Evolutionary conservation across 2,329 filamentous ascomycete genomes (phyloP).

Genomic region (Beauveria caledonica): DNA sequence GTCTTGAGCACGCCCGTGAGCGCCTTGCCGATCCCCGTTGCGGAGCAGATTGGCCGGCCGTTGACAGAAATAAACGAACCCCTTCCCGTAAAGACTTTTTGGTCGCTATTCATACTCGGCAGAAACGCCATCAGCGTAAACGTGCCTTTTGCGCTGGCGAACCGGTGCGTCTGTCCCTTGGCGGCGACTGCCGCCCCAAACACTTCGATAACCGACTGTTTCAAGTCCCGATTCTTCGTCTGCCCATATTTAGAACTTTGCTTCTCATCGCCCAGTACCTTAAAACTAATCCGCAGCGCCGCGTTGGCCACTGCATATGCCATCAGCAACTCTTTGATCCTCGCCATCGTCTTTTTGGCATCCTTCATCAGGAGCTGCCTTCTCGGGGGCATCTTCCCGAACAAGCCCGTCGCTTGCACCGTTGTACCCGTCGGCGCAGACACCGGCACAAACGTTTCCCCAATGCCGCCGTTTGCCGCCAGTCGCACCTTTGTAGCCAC

Average conservation of each 20-base stretch:
- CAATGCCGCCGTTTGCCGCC: slow-evolving; percentile 24
- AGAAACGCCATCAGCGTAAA: slow-evolving; percentile 49
- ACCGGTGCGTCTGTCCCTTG: slow-evolving; percentile 37
- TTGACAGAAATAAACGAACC: slow-evolving; percentile 61
- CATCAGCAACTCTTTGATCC: slow-evolving; percentile 52
- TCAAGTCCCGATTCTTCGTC: slow-evolving; percentile 36
- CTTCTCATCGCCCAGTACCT: slow-evolving; percentile 45
- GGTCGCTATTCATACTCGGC: slow-evolving; percentile 40
- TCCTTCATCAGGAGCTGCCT: slow-evolving; percentile 49
- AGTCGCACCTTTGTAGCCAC: slow-evolving; percentile 46
- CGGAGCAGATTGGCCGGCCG: slow-evolving; percentile 51
- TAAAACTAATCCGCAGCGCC: slow-evolving; percentile 51
- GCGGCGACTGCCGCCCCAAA: slow-evolving; percentile 49
- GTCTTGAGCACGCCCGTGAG: slow-evolving; percentile 46
- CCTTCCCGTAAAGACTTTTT: slow-evolving; percentile 33
- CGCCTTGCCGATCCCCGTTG: slow-evolving; percentile 50
- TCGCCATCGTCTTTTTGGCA: slow-evolving; percentile 45
- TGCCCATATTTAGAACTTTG: slow-evolving; percentile 56
- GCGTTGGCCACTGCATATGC: slow-evolving; percentile 60
- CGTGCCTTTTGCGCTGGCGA: neutral
- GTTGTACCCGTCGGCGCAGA: slow-evolving; percentile 61
- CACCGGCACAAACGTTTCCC: slow-evolving; percentile 21
- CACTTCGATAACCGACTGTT: slow-evolving; percentile 54
- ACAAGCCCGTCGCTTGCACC: slow-evolving; percentile 51
- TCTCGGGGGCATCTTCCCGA: slow-evolving; percentile 55